Evolutionary conservation across 805 yeast genomes (phyloP).

Genomic region (Kodamaea jinghongensis): DNA sequence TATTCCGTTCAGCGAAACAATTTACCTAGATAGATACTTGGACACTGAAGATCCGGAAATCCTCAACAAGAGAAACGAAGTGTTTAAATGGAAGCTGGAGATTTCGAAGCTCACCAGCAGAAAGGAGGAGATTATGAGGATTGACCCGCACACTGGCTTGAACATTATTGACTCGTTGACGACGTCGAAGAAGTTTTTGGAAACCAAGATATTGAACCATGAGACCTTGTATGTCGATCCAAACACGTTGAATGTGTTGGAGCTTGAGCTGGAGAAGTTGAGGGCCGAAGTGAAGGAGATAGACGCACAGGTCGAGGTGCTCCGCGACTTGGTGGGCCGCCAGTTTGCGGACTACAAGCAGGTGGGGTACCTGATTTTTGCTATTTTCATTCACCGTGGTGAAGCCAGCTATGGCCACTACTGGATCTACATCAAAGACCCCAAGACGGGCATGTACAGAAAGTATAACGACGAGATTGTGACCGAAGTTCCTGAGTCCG

Average conservation of each 20-base stretch:
- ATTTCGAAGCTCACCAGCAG: conserved; percentile 40
- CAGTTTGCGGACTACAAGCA: conserved; percentile 63
- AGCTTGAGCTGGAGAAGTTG: conserved; percentile 45
- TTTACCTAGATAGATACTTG: conserved; percentile 86
- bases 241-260: conserved; percentile 48
- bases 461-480: conserved; percentile 95
- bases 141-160: conserved; percentile 36
- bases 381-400: conserved; percentile 92
- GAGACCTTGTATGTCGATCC: conserved; percentile 36
- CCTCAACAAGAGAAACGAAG: conserved; percentile 52
- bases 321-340: conserved; percentile 49
- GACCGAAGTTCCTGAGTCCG: conserved; percentile 66
- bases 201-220: conserved; percentile 38
- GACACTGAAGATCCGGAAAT: conserved; percentile 62
- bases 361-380: conserved; percentile 80
- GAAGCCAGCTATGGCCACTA: conserved; percentile 96
- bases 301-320: conserved; percentile 37
- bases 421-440: conserved; percentile 90
- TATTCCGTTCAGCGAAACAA: conserved; percentile 69
- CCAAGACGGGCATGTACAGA: conserved; percentile 62
- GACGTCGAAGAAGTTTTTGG: conserved; percentile 57
- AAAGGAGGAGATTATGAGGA: conserved; percentile 39
- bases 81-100: conserved; percentile 60
- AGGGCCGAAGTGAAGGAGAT: conserved; percentile 44
- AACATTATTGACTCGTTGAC: conserved; percentile 43